phyloP scores from a whole-genome alignment of 169 alveolate genomes.

The Cryptosporidium sp. region DNA sequence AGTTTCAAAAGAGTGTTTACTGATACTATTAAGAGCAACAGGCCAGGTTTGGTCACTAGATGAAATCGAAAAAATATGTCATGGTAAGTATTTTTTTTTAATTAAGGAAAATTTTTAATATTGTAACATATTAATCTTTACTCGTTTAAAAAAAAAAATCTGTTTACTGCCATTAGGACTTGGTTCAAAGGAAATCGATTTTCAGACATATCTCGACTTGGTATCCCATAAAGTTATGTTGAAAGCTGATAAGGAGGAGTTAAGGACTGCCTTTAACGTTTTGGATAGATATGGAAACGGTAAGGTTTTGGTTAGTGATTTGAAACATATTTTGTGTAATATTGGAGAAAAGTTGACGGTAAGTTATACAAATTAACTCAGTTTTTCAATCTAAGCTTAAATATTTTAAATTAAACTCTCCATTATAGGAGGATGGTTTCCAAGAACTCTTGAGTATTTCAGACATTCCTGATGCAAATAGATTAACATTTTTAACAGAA shows the following conservation, averaged over 20 bases:
- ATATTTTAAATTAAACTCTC: background rate
- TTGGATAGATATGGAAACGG: conserved; percentile 64
- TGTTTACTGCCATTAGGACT: background rate
- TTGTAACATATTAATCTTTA: too few species aligned
- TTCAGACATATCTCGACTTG: conserved; percentile 46
- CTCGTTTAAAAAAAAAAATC: background rate
- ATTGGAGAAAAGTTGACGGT: conserved; percentile 54
- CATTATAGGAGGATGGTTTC: conserved; percentile 43
- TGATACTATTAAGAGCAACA: conserved; percentile 46
- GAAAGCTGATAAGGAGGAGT: conserved; percentile 51
- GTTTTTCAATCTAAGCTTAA: background rate
- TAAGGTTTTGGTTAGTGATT: conserved; percentile 55
- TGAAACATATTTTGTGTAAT: conserved; percentile 55
- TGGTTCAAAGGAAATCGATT: conserved; percentile 56
- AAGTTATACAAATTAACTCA: background rate
- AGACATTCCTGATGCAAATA: conserved; percentile 46
- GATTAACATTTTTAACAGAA: conserved; percentile 50
- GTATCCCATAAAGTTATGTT: conserved; percentile 54
- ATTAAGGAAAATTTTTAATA: too few species aligned
- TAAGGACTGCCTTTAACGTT: conserved; percentile 53
- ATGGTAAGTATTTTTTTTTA: conserved; percentile 20
- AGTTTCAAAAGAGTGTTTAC: conserved; percentile 45
- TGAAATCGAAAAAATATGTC: conserved; percentile 54
- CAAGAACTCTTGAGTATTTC: conserved; percentile 46
- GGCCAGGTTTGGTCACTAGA: conserved; percentile 69